Base-by-base conservation (phyloP, 805 yeast species). In the Debaryomyces hansenii region DNA sequence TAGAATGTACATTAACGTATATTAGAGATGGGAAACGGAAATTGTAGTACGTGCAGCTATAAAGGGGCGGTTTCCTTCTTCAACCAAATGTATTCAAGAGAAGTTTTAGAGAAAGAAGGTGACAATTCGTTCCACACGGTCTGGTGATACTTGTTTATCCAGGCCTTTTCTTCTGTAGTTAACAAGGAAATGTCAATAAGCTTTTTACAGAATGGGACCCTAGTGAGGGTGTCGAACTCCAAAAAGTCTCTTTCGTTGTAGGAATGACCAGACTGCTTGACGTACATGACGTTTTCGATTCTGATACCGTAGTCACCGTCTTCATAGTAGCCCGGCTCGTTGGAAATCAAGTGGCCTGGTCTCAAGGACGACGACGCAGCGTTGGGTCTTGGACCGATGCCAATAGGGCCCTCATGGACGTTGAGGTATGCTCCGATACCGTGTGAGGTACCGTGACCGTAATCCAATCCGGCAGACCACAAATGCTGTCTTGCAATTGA, bases 191-290 rank as follows among this genome's bases (percentile, higher is more conserved):
- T 62, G 59, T 90, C 88, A 48, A 91, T 90, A 60, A 92, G 75
- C 42, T 79, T 82, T 52, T 75, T 75, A 63, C 96, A 88, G 65
- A 87, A 86, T 15, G 99, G 99, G 16, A 88, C 87, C 55, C 83
- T 65, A 0, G 98, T 92, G 43, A 90, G 70, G 53, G 96, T 90
- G 50, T 88, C 96, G 62, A 94, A 90, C 49, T 79, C 81, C 41
- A 81, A 77, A 59, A 80, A 85, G 47, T 69, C 66, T 53, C 72
- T 74, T 41, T 81, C 87, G 44, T 81, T 83, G 64, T 75, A 79
- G 0, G 56, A 32, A 44, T 57, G 62, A 8, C 71, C 77, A 40
- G 69, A 56, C 40, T 70, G 72, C 50, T 71, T 72, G 35, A 77
- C 75, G 47, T 58, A 72, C 72, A 80, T 70, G 58, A 79, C 78